Base-by-base conservation (phyloP, 1,284 basidiomycete species). In the Boletus hoseneyae region DNA sequence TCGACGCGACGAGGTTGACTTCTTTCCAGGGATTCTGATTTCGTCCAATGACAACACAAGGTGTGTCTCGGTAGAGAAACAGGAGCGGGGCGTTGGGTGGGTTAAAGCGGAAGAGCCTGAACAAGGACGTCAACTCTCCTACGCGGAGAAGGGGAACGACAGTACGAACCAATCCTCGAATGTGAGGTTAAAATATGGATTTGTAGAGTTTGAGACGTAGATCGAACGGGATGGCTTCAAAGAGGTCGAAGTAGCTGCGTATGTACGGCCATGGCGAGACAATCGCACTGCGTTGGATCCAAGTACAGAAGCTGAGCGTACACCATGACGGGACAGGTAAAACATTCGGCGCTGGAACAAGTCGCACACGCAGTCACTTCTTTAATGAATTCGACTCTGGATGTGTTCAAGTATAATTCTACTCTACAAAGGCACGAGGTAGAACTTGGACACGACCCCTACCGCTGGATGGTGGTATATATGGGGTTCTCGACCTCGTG, bases 1-100 rank as follows among this genome's bases (percentile, higher is more conserved):
- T 61, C 27, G 90, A 74, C 8, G 78, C 72, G 3, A 65, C 60
- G 41, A 90, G 73, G 61, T 97, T 95, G 52, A 95, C 85, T 69
- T 99, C 97, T 66, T 92, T 95, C 96, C 96, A 99, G 18, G 94
- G 93, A 61, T 98, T 98, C 76, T 99, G 96, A 67, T 98, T 97
- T 45, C 96, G 78, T 0, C 97, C 97, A 50, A 99, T 92, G 40
- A 99, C 82, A 13, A 99, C 91, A 61, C 94, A 96, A 1, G 94
- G 92, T 0, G 73, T 68, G 66, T 99, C 93, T 42, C 92, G 83
- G 67, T 98, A 99, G 47, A 99, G 70, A 47, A 97, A 79, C 23
- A 98, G 77, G 29, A 96, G 74, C 2, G 92, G 91, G 36, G 79
- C 70, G 11, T 81, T 70, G 6, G 76, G 75, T 3, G 80, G 71